A percentile compares a stretch with the other conserved stretches of the same genome.
phyloP scores from a whole-genome alignment of 2,329 filamentous ascomycete species.

The Chalaropsis thielavioides region DNA sequence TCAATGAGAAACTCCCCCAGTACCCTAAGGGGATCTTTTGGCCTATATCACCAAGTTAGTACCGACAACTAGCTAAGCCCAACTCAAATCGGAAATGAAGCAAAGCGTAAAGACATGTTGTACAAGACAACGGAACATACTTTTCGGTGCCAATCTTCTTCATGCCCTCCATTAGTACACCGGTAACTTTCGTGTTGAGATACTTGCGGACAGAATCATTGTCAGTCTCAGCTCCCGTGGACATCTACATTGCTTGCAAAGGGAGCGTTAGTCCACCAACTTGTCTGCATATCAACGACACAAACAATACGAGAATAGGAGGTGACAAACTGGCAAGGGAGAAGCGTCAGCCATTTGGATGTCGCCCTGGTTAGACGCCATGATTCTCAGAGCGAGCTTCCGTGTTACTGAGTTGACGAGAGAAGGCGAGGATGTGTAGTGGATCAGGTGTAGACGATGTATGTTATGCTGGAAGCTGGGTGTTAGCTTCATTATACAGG shows the following conservation, averaged over 20 bases:
- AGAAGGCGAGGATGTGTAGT: not conserved
- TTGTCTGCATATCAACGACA: not conserved
- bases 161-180: constrained; percentile 57
- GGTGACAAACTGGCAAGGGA: constrained; percentile 6
- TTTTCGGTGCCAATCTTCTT: constrained; percentile 56
- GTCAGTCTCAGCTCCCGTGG: constrained; percentile 32
- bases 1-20: constrained; percentile 58
- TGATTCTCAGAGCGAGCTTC: not conserved
- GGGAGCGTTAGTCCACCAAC: not conserved
- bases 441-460: not conserved
- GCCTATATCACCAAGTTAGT: constrained; percentile 28
- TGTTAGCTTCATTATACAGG: not conserved
- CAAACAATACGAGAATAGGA: too few species aligned
- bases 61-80: not conserved
- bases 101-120: not conserved
- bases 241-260: constrained; percentile 31
- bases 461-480: not conserved
- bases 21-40: constrained; percentile 51
- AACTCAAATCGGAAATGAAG: not conserved
- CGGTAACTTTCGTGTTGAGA: constrained; percentile 56
- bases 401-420: not conserved
- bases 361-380: constrained; percentile 11
- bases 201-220: constrained; percentile 57
- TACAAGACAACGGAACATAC: constrained; percentile 32
- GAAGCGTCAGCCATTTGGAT: constrained; percentile 14